Evolutionary conservation across 129 eudicot genomes (phyloP), one percentile per base, ranked within the genome.

Genomic region (Lactuca sativa): DNA sequence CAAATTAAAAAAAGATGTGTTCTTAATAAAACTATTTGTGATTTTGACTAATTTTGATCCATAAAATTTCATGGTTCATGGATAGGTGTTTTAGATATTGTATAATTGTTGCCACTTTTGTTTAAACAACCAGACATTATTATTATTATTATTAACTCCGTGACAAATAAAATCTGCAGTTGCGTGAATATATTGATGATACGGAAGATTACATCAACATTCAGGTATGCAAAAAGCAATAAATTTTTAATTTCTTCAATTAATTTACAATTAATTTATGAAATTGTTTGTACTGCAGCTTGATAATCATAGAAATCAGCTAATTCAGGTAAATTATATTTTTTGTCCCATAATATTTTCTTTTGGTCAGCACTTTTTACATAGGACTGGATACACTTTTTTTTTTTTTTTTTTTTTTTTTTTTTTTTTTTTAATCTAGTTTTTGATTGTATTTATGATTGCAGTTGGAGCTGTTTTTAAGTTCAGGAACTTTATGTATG

Each of bases 271-370:
- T 12, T 71, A 2, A 41, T 12, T 71, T 64, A 7, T 49, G 59
- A 69, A 4, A 30, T 52, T 55, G 9, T 72, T 67, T 40, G 57
- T 12, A 12, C 74, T 84, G 71, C 95, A 92, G 98, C 95, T 92
- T 62, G 98, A 92, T 79, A 92, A 92, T 83, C 98, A 92, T 64
- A 87, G 98, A 59, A 92, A 92, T 74, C 98, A 92, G 90, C 88
- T 92, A 16, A 92, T 92, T 84, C 98, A 92, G 96, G 96, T 91
- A 53, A 5, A 59, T 91, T 47, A 5, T 36, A 4, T 60, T 53
- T 61, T 38, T 7, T 40, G 44, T 7, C 38, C 38, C 38, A 34
- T 34, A 34, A 34, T 34, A 38, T 7, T 38, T 38, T 38, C 43
- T 38, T 18, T 18, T 4, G 43, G 43, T 6, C 43, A 38, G 0